phyloP scores from a whole-genome alignment of 148 eudicot genomes.

The Nyssa sinensis region DNA sequence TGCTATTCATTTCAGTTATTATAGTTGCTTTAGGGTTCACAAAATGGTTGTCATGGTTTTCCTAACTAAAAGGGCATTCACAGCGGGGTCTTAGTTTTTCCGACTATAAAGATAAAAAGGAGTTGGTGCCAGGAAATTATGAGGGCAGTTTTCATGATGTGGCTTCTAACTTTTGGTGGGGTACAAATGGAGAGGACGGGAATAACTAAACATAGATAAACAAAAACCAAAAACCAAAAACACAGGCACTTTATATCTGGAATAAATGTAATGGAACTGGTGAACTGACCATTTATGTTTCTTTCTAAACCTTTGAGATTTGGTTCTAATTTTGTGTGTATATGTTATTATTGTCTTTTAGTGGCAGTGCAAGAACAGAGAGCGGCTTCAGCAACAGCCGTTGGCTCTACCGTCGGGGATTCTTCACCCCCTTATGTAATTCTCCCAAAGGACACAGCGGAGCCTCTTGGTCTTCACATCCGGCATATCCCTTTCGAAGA shows the following conservation, averaged over 20 bases:
- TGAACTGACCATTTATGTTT: not conserved
- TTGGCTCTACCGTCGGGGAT: slow-evolving; percentile 74
- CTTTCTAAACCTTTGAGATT: not conserved
- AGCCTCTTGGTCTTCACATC: slow-evolving; percentile 78
- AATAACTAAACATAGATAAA: not conserved
- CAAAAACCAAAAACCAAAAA: no score
- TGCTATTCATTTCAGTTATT: not conserved
- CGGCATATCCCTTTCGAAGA: slow-evolving; percentile 65
- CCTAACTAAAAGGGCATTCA: not conserved
- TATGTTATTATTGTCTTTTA: slow-evolving; percentile 22
- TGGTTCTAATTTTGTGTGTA: not conserved
- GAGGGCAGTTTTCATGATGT: not conserved
- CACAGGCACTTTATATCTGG: not conserved
- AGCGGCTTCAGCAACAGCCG: slow-evolving; percentile 54
- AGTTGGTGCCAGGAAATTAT: not conserved
- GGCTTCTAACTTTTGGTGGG: not conserved
- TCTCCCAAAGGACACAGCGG: slow-evolving; percentile 66
- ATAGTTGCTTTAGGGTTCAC: not conserved
- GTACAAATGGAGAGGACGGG: not conserved
- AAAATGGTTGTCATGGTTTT: no score
- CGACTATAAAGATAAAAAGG: not conserved
- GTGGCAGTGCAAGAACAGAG: slow-evolving; percentile 88
- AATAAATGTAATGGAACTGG: not conserved
- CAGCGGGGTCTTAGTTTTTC: not conserved
- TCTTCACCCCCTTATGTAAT: slow-evolving; percentile 73